Percentiles rank a stretch among this genome's conserved stretches.
These are phyloP conservation scores for Coniophora puteana DNA, from an alignment of 1,284 basidiomycete species.

Conservation along the genomic window DNA sequence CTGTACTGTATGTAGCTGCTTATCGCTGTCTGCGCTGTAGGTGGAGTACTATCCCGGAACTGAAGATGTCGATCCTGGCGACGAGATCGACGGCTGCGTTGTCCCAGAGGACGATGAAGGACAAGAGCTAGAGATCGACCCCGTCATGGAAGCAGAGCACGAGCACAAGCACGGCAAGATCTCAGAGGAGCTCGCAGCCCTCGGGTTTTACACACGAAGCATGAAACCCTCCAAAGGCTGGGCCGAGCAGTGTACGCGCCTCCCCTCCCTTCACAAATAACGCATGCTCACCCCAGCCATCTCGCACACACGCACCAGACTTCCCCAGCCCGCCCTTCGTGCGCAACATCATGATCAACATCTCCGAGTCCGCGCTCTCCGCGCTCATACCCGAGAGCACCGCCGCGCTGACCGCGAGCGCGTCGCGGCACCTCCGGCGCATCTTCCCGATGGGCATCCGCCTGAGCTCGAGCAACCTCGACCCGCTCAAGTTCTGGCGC, in stretches of 20 bases:
- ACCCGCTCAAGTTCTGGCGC: constrained; percentile 54
- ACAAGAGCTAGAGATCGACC: constrained; percentile 10
- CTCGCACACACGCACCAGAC: constrained; percentile 4
- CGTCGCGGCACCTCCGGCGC: constrained; percentile 44
- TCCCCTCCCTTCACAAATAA: constrained; percentile 2
- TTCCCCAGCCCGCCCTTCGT: constrained; percentile 34
- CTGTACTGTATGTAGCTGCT: constrained; percentile 35
- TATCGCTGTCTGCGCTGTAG: constrained; percentile 23
- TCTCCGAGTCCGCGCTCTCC: constrained; percentile 48
- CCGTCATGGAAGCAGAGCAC: neutral
- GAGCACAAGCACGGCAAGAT: constrained; percentile 33
- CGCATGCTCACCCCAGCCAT: neutral
- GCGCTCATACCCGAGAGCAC: constrained; percentile 36
- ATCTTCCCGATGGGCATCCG: constrained; percentile 60
- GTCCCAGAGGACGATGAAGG: constrained; percentile 9
- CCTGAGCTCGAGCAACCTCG: constrained; percentile 50
- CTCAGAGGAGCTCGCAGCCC: constrained; percentile 41
- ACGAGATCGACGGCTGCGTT: constrained; percentile 10
- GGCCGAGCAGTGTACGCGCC: constrained; percentile 31
- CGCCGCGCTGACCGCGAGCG: constrained; percentile 35
- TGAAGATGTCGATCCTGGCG: constrained; percentile 6
- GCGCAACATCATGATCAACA: constrained; percentile 53
- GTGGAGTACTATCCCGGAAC: constrained; percentile 50
- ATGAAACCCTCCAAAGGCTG: constrained; percentile 53
- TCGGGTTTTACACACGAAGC: constrained; percentile 55